Conservation (phyloP, 345 rosid genomes). For the Anacardium occidentale region DNA sequence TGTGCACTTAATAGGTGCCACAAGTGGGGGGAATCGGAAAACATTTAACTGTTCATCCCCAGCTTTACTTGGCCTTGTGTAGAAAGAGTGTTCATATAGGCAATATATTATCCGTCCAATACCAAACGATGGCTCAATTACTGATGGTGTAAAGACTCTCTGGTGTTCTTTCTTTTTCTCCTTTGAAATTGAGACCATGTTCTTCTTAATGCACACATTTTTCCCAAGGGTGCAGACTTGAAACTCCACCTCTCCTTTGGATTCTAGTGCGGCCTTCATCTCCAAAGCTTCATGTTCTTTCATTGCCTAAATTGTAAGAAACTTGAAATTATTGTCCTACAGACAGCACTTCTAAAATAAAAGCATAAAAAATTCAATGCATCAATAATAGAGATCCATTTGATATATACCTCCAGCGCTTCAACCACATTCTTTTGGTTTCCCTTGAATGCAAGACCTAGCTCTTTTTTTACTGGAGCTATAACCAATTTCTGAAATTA, state of each 20-base stretch:
- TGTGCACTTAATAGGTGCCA: slow-evolving; percentile 90
- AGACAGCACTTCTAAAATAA: neutral
- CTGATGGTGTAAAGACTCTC: slow-evolving; percentile 87
- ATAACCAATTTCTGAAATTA: slow-evolving; percentile 71
- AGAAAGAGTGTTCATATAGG: slow-evolving; percentile 85
- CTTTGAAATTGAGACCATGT: slow-evolving; percentile 85
- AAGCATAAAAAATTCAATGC: neutral
- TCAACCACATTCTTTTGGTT: slow-evolving; percentile 75
- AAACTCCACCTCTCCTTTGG: slow-evolving; percentile 86
- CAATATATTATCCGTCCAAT: slow-evolving; percentile 94
- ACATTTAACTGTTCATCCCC: slow-evolving; percentile 85
- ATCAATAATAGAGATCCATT: neutral
- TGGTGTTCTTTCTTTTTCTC: slow-evolving; percentile 88
- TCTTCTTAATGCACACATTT: slow-evolving; percentile 65
- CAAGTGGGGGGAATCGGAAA: slow-evolving; percentile 86
- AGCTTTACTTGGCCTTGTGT: slow-evolving; percentile 80
- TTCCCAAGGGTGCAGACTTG: slow-evolving; percentile 67
- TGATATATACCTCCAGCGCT: slow-evolving; percentile 61
- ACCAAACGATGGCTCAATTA: slow-evolving; percentile 93
- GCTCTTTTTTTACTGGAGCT: slow-evolving; percentile 72
- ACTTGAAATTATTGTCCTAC: neutral
- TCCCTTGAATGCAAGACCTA: slow-evolving; percentile 89
- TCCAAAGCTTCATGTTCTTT: slow-evolving; percentile 81
- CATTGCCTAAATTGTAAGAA: slow-evolving; percentile 58
- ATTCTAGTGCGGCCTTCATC: slow-evolving; percentile 72